Conservation (phyloP, 257 asterid species). For the Nemophila menziesii region DNA sequence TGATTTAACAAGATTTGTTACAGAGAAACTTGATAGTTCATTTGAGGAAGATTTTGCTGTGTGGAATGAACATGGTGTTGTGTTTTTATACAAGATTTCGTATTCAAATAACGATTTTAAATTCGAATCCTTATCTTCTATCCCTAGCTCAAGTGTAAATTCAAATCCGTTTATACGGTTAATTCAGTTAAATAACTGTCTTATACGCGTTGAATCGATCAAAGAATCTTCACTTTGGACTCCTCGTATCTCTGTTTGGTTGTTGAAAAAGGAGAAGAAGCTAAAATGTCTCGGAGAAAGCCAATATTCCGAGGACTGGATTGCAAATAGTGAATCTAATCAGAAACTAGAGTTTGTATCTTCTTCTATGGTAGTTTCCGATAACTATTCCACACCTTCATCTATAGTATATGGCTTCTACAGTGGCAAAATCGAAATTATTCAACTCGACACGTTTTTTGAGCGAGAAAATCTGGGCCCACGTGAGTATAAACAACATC, state of each 20-base stretch:
- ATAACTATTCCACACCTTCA: conserved; percentile 45
- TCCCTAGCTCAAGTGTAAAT: conserved; percentile 56
- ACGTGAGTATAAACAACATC: conserved; percentile 26
- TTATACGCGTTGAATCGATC: conserved; percentile 59
- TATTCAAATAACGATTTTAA: conserved; percentile 36
- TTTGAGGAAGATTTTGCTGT: conserved; percentile 46
- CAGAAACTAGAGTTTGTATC: conserved; percentile 47
- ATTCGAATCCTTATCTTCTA: conserved; percentile 34
- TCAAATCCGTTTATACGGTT: conserved; percentile 42
- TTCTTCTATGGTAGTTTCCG: conserved; percentile 88
- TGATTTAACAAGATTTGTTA: conserved; percentile 6
- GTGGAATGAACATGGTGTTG: conserved; percentile 70
- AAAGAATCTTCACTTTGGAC: conserved; percentile 55
- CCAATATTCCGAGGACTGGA: conserved; percentile 41
- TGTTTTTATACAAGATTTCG: conserved; percentile 50
- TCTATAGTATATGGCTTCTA: conserved; percentile 85
- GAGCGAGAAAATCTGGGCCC: conserved; percentile 27
- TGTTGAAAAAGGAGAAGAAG: conserved; percentile 31
- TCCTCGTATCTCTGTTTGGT: conserved; percentile 72
- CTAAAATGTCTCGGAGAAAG: conserved; percentile 37
- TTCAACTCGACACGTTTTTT: conserved; percentile 51
- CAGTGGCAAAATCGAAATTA: conserved; percentile 65
- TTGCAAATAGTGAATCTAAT: conserved; percentile 19
- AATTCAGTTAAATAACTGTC: conserved; percentile 31
- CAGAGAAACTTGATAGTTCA: conserved; percentile 20